A percentile compares a stretch with the other conserved stretches of the same genome.
These are phyloP conservation scores for Cicer judaicum DNA, from an alignment of 306 rosid species.

Conservation along the genomic window DNA sequence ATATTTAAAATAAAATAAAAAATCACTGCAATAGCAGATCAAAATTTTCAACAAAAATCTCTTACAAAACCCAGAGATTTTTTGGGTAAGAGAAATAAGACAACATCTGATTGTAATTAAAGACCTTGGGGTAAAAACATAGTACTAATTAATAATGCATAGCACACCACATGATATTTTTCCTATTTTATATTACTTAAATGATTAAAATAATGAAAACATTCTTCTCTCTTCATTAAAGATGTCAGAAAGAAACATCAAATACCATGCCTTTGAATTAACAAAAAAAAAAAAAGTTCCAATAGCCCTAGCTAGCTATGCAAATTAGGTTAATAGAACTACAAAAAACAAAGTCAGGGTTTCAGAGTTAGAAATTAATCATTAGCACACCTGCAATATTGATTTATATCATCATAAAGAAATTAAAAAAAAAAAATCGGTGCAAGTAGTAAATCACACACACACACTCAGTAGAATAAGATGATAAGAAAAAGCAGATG, in stretches of 20 bases:
- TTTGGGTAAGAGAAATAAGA: conserved; percentile 4
- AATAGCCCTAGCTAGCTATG: conserved; percentile 50
- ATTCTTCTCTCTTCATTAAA: conserved; percentile 46
- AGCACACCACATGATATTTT: not conserved
- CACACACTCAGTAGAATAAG: conserved; percentile 42
- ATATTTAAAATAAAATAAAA: not conserved
- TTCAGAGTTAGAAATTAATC: conserved; percentile 36
- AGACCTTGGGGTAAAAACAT: conserved; percentile 12
- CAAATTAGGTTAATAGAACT: conserved; percentile 38
- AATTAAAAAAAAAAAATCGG: conserved; percentile 34
- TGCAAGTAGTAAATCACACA: conserved; percentile 31
- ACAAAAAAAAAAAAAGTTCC: conserved; percentile 12
- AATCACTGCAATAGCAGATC: too few relatives aligned
- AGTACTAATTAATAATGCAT: conserved; percentile 3
- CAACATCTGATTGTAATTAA: not conserved
- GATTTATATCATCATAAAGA: not conserved
- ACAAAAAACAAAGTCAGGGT: conserved; percentile 44
- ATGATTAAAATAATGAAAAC: conserved; percentile 48
- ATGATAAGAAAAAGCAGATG: conserved; percentile 39
- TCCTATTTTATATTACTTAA: not conserved
- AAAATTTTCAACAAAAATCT: not conserved
- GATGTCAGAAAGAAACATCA: conserved; percentile 47
- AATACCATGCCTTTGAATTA: conserved; percentile 26
- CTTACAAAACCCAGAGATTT: not conserved
- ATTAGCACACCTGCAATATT: conserved; percentile 39